A percentile compares a stretch with the other conserved stretches of the same genome.
These are phyloP conservation scores for Parafenestella ontariensis DNA, from an alignment of 2,329 filamentous ascomycete species.

Conservation along the genomic window DNA sequence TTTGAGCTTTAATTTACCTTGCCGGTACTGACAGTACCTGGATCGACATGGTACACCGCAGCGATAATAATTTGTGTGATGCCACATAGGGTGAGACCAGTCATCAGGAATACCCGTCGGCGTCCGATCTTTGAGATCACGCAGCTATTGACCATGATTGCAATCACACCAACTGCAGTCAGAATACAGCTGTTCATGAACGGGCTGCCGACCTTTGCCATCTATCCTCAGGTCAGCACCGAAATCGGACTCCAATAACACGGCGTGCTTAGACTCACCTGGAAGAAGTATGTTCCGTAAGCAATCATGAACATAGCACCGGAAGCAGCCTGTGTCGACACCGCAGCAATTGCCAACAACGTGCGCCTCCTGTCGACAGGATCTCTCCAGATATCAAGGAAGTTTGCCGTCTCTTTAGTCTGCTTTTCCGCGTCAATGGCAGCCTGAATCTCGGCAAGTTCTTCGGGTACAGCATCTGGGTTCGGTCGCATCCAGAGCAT, in stretches of 20 bases:
- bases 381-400: conserved; percentile 60
- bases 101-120: conserved; percentile 61
- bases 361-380: conserved; percentile 62
- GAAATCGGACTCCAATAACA: fast-evolving
- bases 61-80: conserved; percentile 62
- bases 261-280: conserved; percentile 2
- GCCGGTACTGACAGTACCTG: conserved; percentile 48
- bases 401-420: conserved; percentile 60
- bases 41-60: conserved; percentile 59
- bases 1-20: conserved; percentile 36
- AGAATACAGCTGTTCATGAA: conserved; percentile 66
- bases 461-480: conserved; percentile 22
- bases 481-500: conserved; percentile 41
- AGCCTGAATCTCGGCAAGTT: conserved; percentile 36
- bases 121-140: conserved; percentile 62
- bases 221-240: conserved; percentile 10
- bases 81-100: conserved; percentile 62
- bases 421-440: conserved; percentile 39
- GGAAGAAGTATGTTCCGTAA: conserved; percentile 45
- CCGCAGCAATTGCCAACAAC: conserved; percentile 55
- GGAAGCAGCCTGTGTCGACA: conserved; percentile 61
- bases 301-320: conserved; percentile 59
- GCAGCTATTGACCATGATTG: conserved; percentile 61
- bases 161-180: conserved; percentile 61
- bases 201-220: conserved; percentile 47